These are phyloP conservation scores for Avena atlantica DNA, from an alignment of 176 grass and related monocot species.

Conservation along the genomic window DNA sequence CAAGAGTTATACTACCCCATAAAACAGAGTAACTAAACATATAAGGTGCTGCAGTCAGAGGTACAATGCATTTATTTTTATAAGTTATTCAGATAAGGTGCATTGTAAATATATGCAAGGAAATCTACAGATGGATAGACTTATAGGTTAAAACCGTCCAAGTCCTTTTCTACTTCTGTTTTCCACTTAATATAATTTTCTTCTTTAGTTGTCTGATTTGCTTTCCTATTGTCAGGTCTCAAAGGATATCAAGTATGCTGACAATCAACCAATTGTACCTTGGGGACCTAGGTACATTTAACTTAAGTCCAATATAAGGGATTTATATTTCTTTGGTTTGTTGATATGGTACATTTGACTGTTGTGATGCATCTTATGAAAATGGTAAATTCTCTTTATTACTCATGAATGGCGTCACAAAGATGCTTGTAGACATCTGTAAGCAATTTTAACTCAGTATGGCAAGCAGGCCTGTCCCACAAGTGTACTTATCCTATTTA, in stretches of 20 bases:
- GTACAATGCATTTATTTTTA: neutral
- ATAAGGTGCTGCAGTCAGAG: neutral
- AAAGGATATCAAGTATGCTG: conserved; percentile 95
- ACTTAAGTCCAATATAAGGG: conserved; percentile 16
- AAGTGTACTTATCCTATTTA: conserved; percentile 22
- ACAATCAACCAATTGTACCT: conserved; percentile 82
- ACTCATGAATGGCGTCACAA: neutral
- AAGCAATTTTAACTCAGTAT: conserved; percentile 3
- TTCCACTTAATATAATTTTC: conserved; percentile 12
- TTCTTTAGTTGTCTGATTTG: conserved; percentile 10
- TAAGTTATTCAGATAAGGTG: neutral
- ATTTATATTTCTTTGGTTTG: neutral
- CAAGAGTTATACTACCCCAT: neutral
- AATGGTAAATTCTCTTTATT: conserved; percentile 18
- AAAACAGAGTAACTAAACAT: conserved; percentile 19
- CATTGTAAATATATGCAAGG: conserved; percentile 13
- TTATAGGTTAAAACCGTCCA: conserved; percentile 9
- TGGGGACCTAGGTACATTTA: conserved; percentile 85
- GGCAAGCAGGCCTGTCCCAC: neutral
- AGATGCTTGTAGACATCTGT: conserved; percentile 1
- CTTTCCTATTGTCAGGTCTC: conserved; percentile 62
- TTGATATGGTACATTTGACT: neutral
- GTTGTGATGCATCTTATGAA: conserved; percentile 17
- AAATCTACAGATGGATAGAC: conserved; percentile 5
- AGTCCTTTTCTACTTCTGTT: neutral